Base-by-base conservation (phyloP, 176 grass and related monocot species). In the Avena insularis region DNA sequence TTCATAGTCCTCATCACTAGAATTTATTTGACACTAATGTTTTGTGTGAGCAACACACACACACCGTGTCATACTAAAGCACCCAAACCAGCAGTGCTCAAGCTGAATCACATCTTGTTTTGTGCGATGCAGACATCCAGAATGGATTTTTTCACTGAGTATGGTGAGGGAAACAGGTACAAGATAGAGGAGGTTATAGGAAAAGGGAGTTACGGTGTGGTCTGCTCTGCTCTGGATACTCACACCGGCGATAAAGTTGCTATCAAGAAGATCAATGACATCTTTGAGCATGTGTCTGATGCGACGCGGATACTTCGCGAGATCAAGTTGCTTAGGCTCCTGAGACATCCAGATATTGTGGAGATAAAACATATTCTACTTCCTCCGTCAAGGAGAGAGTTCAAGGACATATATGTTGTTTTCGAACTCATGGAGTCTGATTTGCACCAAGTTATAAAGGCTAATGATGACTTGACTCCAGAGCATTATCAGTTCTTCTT, bases 391-490 rank as follows among this genome's bases (percentile, higher is more conserved):
- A 92, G 96, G 85, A 93, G 92, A 64, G 93, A 96, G 36, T 98
- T 98, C 87, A 92, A 93, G 85, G 96, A 98, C 59, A 98, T 98
- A 82, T 98, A 96, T 55, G 96, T 98, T 78, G 93, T 98, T 70
- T 98, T 98, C 57, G 96, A 98, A 78, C 96, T 98, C 59, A 98
- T 98, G 96, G 96, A 98, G 84, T 98, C 96, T 21, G 96, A 98
- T 88, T 87, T 96, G 80, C 96, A 98, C 51, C 96, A 98, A 89
- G 96, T 98, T 75, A 98, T 98, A 77, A 98, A 98, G 85, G 96
- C 93, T 47, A 98, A 98, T 9, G 96, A 98, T 72, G 96, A 98
- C 67, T 61, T 98, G 25, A 98, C 96, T 27, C 94, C 88, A 33
- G 96, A 98, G 47, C 96, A 98, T 65, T 96, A 96, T 71, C 96